phyloP scores from a whole-genome alignment of 352 stramenopile genomes.

The Aphanomyces cochlioides region DNA sequence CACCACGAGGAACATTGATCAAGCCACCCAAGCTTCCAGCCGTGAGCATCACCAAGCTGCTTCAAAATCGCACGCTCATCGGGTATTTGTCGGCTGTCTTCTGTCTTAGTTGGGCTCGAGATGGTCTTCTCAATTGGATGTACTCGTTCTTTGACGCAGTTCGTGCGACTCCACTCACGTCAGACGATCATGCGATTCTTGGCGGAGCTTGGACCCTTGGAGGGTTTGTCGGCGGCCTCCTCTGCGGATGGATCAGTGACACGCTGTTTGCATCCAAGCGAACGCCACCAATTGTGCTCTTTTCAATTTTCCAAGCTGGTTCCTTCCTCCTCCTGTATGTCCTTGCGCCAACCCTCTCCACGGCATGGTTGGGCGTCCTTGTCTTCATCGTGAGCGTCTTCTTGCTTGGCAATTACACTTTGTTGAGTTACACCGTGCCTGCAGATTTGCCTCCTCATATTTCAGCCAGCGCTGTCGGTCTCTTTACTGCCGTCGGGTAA shows the following conservation, averaged over 20 bases:
- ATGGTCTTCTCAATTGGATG: constrained; percentile 77
- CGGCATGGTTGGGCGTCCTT: constrained; percentile 46
- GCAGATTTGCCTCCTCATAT: constrained; percentile 70
- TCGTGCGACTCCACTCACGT: constrained; percentile 42
- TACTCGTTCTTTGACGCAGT: constrained; percentile 73
- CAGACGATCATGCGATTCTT: constrained; percentile 55
- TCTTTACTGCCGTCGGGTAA: constrained; percentile 66
- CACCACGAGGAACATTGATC: constrained; percentile 19
- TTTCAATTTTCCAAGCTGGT: constrained; percentile 54
- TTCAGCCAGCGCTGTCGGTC: constrained; percentile 50
- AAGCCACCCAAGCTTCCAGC: not conserved
- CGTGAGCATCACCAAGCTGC: constrained; percentile 25
- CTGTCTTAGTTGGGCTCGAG: constrained; percentile 61
- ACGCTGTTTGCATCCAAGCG: constrained; percentile 61
- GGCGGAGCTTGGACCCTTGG: constrained; percentile 71
- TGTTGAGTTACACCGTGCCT: constrained; percentile 69
- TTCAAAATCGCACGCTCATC: constrained; percentile 60
- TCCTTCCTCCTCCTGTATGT: constrained; percentile 57
- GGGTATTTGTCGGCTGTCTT: constrained; percentile 68
- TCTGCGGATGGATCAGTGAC: constrained; percentile 71
- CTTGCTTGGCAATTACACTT: constrained; percentile 68
- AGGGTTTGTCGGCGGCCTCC: constrained; percentile 61
- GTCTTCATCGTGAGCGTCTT: constrained; percentile 68
- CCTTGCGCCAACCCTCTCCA: constrained; percentile 50
- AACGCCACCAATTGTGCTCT: constrained; percentile 68